Evolutionary conservation across 768 basidiomycete genomes (phyloP), one percentile per base, ranked within the genome.

Genomic region (Boletellus emodensis): DNA sequence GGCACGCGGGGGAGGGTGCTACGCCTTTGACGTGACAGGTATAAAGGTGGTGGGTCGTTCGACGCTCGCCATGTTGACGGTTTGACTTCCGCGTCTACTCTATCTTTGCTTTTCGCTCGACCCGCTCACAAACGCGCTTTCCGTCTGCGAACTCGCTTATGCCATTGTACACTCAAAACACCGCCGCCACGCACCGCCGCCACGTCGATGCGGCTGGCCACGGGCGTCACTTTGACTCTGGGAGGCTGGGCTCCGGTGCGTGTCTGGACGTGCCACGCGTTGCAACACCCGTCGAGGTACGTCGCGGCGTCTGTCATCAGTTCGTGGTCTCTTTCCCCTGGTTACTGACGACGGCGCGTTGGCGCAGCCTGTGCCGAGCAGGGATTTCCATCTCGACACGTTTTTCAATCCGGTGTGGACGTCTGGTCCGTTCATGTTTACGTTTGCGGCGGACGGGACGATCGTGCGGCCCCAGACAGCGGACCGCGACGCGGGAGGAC

Each of bases 341-440:
- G 24, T 26, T 7, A 26, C 28, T 52, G 33, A 60, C 3, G 7
- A 4, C 17, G 24, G 24, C 6, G 24, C 18, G 40, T 20, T 10
- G 17, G 10, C 9, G 12, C 22, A 55, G 53, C 22, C 37, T 18
- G 13, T n/a, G 30, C n/a, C 34, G 3, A 28, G 17, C 14, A 46
- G 22, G 24, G 67, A 85, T 78, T 66, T 84, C 73, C 60, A 79
- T 75, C 44, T 74, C 65, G 57, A 84, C 74, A 32, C 73, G 65
- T 51, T 80, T 72, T 48, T 74, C 67, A 50, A 73, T 55, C 37
- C 60, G 52, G 33, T 74, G 66, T 38, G 80, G 76, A 65, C 53
- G 55, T 49, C 56, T 2, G 57, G 63, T 37, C 56, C 59, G 34
- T 34, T 57, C 6, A 61, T 63, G 6, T 63, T 65, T 40, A 49